Evolutionary conservation across 352 stramenopile genomes (phyloP).

Genomic region (Elongisporangium senticosum): DNA sequence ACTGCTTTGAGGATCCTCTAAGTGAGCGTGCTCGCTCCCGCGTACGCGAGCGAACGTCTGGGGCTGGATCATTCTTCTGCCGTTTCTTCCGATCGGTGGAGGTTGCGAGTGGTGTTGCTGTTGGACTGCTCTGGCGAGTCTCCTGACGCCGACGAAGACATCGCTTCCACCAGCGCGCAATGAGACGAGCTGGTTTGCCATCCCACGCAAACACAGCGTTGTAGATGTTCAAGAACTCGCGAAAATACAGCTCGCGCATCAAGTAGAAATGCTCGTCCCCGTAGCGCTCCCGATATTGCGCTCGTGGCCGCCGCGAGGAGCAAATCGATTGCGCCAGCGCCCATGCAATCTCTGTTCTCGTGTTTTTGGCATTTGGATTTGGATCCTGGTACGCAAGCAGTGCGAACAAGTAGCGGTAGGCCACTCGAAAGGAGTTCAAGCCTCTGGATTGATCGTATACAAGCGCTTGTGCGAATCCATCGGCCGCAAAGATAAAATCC

Average conservation of each 20-base stretch:
- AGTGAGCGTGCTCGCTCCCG: background rate
- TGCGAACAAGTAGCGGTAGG: constrained; percentile 20
- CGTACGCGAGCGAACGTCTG: background rate
- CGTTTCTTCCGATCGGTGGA: constrained; percentile 2
- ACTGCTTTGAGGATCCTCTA: constrained; percentile 1
- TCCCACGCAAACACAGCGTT: constrained; percentile 27
- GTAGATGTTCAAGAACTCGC: constrained; percentile 29
- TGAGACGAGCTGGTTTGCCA: constrained; percentile 20
- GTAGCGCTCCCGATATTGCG: constrained; percentile 6
- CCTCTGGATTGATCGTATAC: background rate
- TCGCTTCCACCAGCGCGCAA: constrained; percentile 28
- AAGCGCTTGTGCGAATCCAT: constrained; percentile 20
- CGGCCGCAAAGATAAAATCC: constrained; percentile 32
- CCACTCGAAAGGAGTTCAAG: constrained; percentile 11
- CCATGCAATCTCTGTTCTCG: constrained; percentile 17
- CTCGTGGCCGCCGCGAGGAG: constrained; percentile 6
- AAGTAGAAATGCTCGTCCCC: constrained; percentile 23
- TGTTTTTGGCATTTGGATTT: constrained; percentile 7
- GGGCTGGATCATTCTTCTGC: constrained; percentile 7
- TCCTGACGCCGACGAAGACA: background rate
- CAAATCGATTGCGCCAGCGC: constrained; percentile 11
- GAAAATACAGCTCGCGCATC: constrained; percentile 22
- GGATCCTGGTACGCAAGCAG: constrained; percentile 18
- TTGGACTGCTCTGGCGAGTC: background rate
- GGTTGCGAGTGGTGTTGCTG: background rate